Evolutionary conservation across 2,329 filamentous ascomycete genomes (phyloP), one percentile per base, ranked within the genome.

Genomic region (Fusarium longipes): DNA sequence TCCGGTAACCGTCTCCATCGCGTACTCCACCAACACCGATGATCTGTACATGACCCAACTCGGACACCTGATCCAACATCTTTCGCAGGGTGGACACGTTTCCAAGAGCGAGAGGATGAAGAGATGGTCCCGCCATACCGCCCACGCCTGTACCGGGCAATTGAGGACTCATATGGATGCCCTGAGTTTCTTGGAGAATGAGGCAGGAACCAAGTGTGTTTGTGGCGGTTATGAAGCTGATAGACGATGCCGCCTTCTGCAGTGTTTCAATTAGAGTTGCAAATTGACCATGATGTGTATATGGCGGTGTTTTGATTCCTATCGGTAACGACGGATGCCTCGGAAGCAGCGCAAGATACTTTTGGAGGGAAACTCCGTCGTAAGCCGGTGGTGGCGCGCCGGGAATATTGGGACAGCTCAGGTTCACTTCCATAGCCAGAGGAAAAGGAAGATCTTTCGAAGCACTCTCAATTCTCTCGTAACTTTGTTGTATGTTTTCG

Each of bases 331-430:
- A 51, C 8, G 82, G 77, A 5, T 75, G 64, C 0, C 65, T 38
- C 0, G 80, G 77, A 1, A 91, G 77, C 0, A 79, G 77, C 2
- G 69, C 65, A 3, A 94, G 78, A 63, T 92, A 93, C 7, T 77
- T 76, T 0, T 75, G 65, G 4, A 94, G 75, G 0, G 83, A 79
- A 0, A 68, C 66, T 0, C 80, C 76, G 9, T 86, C 83, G 74
- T 93, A 94, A 0, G 91, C 91, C 8, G 91, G 91, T 1, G 92
- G 92, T 1, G 91, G 88, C 44, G 85, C 84, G 18, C 81, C 80
- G 0, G 85, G 82, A 48, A 94, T 93, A 72, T 95, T 94, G 0
- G 92, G 92, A 70, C 92, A 94, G 30, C 87, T 91, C 29, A 94
- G 85, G 74, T 95, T 95, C 71, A 94, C 82, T 77, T 95, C 92